Evolutionary conservation across 371 early-diverging fungal genomes (phyloP), one percentile per base, ranked within the genome.

Genomic region (Mortierella polycephala): DNA sequence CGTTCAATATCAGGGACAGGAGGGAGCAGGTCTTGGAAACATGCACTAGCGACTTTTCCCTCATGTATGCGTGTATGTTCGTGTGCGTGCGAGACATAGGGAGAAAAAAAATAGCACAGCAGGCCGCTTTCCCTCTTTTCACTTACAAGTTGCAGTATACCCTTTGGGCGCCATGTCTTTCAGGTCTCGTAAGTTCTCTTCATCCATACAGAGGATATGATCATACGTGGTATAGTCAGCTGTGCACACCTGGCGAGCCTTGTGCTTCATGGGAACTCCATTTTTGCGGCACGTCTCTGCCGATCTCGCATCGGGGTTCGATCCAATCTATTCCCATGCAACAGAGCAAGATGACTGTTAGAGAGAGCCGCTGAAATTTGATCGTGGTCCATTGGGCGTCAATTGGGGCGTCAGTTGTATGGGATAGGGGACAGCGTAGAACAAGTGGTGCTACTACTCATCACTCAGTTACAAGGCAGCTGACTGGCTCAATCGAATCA

Each of bases 181-280:
- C 61, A 95, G 80, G 75, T 95, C 88, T 8, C 77, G 62, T 53
- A 94, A 81, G 73, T 98, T 98, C 62, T 89, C 86, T 47, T 86
- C 82, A 70, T 95, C 94, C 95, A 95, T 94, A 76, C 94, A 95
- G 21, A 98, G 85, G 46, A 98, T 91, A 73, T 93, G 93, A 69
- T 96, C 95, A 64, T 93, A 98, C 0, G 82, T 58, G 2, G 69
- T 58, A 82, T 92, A 97, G 72, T 96, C 93, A 0, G 69, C 62
- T 39, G 65, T 67, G 8, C 50, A 63, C 5, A 90, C 89, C 68
- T 93, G 90, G 68, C 93, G 93, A 7, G 92, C 96, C 21, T 64
- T 67, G 75, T 95, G 95, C 55, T 89, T 86, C 60, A 97, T 89
- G n/a, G 91, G 87, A 0, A 97, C 94, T n/a, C 90, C 90, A 71